Conservation (phyloP, 2,329 filamentous ascomycete genomes). For the Leptodontidium sp. region DNA sequence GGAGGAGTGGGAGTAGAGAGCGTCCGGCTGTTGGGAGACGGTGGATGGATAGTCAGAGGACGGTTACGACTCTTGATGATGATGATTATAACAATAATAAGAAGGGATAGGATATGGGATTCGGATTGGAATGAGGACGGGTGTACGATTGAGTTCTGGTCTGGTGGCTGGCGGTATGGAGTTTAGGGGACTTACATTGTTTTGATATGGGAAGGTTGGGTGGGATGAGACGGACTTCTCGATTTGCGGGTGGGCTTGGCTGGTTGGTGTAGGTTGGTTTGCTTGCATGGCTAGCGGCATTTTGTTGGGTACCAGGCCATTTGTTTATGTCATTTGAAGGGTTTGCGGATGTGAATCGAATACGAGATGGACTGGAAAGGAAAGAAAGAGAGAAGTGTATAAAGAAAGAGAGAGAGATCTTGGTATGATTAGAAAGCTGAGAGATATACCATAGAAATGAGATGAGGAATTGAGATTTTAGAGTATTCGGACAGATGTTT, state of each 20-base stretch:
- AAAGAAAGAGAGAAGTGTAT: neutral
- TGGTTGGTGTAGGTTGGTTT: neutral
- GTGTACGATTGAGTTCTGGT: neutral
- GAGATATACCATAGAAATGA: neutral
- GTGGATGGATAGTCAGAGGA: conserved; percentile 34
- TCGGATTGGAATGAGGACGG: neutral
- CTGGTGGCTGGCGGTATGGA: neutral
- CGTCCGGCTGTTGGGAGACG: conserved; percentile 30
- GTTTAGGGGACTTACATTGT: neutral
- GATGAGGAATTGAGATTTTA: neutral
- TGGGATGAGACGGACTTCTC: too few species aligned
- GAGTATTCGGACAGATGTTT: too few species aligned
- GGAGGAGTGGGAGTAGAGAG: conserved; percentile 19
- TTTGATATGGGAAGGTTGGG: neutral
- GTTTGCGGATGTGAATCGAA: neutral
- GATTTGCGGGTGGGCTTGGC: too few species aligned
- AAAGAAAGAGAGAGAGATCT: neutral
- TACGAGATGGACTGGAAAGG: neutral
- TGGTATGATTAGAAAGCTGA: conserved; percentile 3
- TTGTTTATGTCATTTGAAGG: neutral
- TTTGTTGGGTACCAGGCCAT: neutral
- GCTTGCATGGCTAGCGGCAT: conserved; percentile 15
- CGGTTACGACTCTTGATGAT: conserved; percentile 28
- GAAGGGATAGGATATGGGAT: neutral
- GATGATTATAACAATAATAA: neutral